Evolutionary conservation across 805 yeast genomes (phyloP), one percentile per base, ranked within the genome.

Genomic region (Myxozyma neglecta): DNA sequence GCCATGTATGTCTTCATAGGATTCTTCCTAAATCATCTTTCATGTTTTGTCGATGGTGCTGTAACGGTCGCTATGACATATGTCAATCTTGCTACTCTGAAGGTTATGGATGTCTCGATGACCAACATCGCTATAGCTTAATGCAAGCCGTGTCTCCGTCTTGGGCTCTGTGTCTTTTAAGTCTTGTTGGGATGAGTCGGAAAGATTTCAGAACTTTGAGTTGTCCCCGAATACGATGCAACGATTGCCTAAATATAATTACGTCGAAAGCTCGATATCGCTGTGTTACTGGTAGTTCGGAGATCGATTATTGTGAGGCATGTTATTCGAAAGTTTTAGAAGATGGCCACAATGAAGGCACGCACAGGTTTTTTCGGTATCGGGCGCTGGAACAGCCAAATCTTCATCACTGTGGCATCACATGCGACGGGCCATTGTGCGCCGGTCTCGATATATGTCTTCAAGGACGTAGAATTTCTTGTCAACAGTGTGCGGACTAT

Each of bases 331-430:
- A 32, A 9, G 16, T 32, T 6, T n/a, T 6, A 8, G 53, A 18
- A 20, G 16, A 35, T 7, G 32, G 10, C 6, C 43, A 32, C 4
- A 14, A 9, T 8, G 32, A 49, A n/a, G 49, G 36, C 3, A 16
- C 16, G 39, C 24, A 36, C 11, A 11, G 40, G 11, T 37, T 51
- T 37, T n/a, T 9, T 34, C 46, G 36, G 37, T 51, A 20, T 32
- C 46, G 14, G 1, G 46, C 35, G 3, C 16, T 39, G 37, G 37
- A 20, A 20, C 20, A 51, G 14, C n/a, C 54, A 6, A 37, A 11
- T 32, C 37, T 39, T 35, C 54, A 51, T 46, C 54, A 51, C 46
- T 51, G 54, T 36, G 54, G 54, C 20, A 46, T 20, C 35, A 40
- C 8, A 34, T 51, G 54, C 36, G 24, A 37, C 32, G 54, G 54